A percentile compares a stretch with the other conserved stretches of the same genome.
These are phyloP conservation scores for Hirschfeldia incana DNA, from an alignment of 345 rosid species.

Conservation along the genomic window DNA sequence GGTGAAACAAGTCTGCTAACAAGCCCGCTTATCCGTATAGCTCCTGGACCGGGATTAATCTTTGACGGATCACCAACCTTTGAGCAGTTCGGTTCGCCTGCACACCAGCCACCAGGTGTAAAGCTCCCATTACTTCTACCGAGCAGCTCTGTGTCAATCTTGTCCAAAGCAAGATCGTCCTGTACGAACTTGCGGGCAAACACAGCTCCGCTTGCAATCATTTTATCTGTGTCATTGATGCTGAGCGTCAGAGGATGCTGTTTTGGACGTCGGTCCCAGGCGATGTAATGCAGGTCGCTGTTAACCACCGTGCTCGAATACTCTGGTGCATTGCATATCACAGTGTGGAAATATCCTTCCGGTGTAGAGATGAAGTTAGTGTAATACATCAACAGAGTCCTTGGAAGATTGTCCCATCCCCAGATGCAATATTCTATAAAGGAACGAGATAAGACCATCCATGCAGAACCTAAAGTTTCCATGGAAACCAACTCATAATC, in stretches of 20 bases:
- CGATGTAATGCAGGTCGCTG: slow-evolving; percentile 41
- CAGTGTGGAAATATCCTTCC: slow-evolving; percentile 53
- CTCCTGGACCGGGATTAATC: slow-evolving; percentile 82
- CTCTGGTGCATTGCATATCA: slow-evolving; percentile 50
- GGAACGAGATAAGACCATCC: slow-evolving; percentile 40
- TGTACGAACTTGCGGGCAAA: slow-evolving; percentile 39
- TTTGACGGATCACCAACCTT: slow-evolving; percentile 58
- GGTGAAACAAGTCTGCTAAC: slow-evolving; percentile 49
- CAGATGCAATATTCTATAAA: slow-evolving; percentile 38
- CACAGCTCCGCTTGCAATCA: slow-evolving; percentile 39
- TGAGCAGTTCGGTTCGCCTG: slow-evolving; percentile 64
- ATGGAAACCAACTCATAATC: background rate
- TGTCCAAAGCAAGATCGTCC: slow-evolving; percentile 38
- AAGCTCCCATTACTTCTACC: slow-evolving; percentile 44
- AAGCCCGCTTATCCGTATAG: slow-evolving; percentile 57
- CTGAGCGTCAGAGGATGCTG: slow-evolving; percentile 39
- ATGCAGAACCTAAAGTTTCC: slow-evolving; percentile 43
- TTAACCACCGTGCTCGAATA: slow-evolving; percentile 36
- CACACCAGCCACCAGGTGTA: slow-evolving; percentile 97
- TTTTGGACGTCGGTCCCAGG: slow-evolving; percentile 41
- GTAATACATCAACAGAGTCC: slow-evolving; percentile 37
- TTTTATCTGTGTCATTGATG: slow-evolving; percentile 29
- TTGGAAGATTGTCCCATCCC: slow-evolving; percentile 42
- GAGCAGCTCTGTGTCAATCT: slow-evolving; percentile 36
- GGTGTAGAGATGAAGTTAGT: slow-evolving; percentile 53